phyloP scores from a whole-genome alignment of 106 monocot genomes.

The Cymbidium sinense region DNA sequence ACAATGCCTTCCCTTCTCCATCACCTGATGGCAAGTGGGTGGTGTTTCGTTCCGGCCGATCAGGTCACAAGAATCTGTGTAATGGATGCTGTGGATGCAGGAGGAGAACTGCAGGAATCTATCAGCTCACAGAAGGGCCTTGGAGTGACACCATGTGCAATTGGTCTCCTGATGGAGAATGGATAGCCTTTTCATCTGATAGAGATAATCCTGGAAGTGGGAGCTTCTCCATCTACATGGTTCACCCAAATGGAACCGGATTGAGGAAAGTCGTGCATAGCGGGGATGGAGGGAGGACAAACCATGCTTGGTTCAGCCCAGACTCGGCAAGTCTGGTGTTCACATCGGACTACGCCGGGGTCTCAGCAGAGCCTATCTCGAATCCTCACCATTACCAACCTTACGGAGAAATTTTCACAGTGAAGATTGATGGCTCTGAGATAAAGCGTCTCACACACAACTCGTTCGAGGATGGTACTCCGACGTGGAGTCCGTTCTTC shows the following conservation, averaged over 20 bases:
- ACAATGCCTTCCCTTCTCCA: conserved; percentile 94
- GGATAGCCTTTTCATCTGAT: conserved; percentile 66
- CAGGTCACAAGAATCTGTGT: conserved; percentile 87
- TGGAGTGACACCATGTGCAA: conserved; percentile 79
- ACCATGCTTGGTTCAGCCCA: conserved; percentile 67
- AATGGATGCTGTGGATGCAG: conserved; percentile 75
- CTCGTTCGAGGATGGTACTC: conserved; percentile 66
- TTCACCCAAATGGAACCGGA: conserved; percentile 59
- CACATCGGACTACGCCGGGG: conserved; percentile 49
- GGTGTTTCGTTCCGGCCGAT: conserved; percentile 82
- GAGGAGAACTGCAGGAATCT: conserved; percentile 28
- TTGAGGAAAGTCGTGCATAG: conserved; percentile 49
- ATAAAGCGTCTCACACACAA: conserved; percentile 51
- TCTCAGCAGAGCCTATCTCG: conserved; percentile 56
- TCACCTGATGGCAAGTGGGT: conserved; percentile 89
- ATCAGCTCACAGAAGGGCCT: conserved; percentile 36
- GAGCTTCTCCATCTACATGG: conserved; percentile 44
- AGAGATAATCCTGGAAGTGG: conserved; percentile 52
- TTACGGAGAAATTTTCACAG: conserved; percentile 58
- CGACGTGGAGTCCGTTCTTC: conserved; percentile 38
- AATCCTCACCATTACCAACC: conserved; percentile 68
- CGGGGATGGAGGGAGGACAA: conserved; percentile 49
- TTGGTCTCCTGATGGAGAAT: conserved; percentile 66
- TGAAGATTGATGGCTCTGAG: conserved; percentile 41
- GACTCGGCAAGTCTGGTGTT: conserved; percentile 50